phyloP scores from a whole-genome alignment of 352 stramenopile species.

The Phytophthora kernoviae region DNA sequence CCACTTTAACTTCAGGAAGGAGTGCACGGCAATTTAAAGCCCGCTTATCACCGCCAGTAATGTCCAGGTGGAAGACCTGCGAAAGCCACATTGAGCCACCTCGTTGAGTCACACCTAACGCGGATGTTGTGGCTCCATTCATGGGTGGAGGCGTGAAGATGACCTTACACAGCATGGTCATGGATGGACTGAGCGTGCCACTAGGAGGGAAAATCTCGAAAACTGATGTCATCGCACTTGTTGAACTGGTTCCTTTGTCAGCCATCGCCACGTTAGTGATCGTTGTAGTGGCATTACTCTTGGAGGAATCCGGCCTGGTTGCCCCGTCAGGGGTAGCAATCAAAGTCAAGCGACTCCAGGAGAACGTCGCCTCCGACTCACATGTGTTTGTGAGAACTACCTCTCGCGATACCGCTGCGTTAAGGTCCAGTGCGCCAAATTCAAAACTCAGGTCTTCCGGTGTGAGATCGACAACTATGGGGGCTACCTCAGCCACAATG shows the following conservation, averaged over 20 bases:
- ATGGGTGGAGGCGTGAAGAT: constrained; percentile 55
- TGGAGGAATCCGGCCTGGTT: constrained; percentile 55
- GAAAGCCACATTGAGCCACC: constrained; percentile 35
- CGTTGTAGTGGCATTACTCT: constrained; percentile 49
- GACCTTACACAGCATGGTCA: constrained; percentile 50
- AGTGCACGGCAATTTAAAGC: constrained; percentile 56
- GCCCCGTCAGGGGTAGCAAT: constrained; percentile 22
- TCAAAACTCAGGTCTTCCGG: constrained; percentile 66
- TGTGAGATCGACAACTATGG: constrained; percentile 83
- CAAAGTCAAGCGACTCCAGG: constrained; percentile 53
- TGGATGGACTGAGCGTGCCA: constrained; percentile 39
- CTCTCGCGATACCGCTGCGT: constrained; percentile 52
- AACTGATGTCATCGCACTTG: constrained; percentile 16
- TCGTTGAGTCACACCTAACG: constrained; percentile 15
- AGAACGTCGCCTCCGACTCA: constrained; percentile 87
- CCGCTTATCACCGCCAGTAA: constrained; percentile 56
- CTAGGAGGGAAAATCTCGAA: constrained; percentile 61
- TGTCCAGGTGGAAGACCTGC: constrained; percentile 56
- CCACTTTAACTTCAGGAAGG: constrained; percentile 56
- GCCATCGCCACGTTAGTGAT: constrained; percentile 20
- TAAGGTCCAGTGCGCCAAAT: constrained; percentile 72
- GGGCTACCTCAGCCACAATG: constrained; percentile 88
- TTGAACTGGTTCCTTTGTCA: constrained; percentile 17
- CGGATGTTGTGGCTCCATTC: constrained; percentile 1
- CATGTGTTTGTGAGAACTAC: constrained; percentile 90